Evolutionary conservation across 768 basidiomycete species (phyloP).

Genomic region (Lactarius pseudohatsudake): DNA sequence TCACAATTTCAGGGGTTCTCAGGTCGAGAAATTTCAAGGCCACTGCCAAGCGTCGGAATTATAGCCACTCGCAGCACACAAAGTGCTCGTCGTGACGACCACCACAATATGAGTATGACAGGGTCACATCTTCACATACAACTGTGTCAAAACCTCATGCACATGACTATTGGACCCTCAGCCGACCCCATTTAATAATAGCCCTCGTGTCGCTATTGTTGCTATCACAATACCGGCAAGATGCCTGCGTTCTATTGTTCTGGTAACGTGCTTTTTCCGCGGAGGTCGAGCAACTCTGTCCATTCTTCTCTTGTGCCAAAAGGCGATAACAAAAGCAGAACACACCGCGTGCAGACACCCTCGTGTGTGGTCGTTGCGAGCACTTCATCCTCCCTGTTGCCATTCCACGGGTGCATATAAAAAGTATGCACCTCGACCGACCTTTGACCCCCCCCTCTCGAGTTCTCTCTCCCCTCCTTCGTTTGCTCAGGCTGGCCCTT

Average conservation of each 20-base stretch:
- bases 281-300: background rate
- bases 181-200: background rate
- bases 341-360: background rate
- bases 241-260: background rate
- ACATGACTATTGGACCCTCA: background rate
- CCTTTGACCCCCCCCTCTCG: background rate
- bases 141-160: background rate
- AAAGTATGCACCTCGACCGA: background rate
- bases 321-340: conserved; percentile 7
- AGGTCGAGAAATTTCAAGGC: too few species aligned
- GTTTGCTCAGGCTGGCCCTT: conserved; percentile 21
- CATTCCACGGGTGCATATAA: background rate
- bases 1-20: too few species aligned
- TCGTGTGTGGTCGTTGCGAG: background rate
- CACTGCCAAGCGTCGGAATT: too few species aligned
- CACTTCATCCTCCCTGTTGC: conserved; percentile 5
- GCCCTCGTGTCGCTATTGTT: background rate
- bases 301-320: background rate
- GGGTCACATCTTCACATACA: too few species aligned
- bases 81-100: too few species aligned
- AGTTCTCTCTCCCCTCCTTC: conserved; percentile 5
- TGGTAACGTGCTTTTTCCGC: conserved; percentile 1
- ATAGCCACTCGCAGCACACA: too few species aligned
- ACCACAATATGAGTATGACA: too few species aligned
- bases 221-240: background rate